phyloP scores from a whole-genome alignment of 768 basidiomycete genomes.

The Stropharia rugosoannulata region DNA sequence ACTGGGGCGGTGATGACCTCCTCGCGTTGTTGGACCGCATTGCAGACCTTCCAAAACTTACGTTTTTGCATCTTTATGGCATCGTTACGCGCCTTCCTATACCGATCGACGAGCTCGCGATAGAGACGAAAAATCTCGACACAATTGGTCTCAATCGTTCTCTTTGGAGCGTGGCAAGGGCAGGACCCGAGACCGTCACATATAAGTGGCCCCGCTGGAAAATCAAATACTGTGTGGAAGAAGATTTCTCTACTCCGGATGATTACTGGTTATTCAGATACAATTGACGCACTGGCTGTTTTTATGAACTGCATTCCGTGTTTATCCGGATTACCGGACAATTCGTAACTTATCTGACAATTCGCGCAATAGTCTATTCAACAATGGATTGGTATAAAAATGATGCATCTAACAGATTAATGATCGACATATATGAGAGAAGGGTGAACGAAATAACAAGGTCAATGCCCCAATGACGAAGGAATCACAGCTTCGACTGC shows the following conservation, averaged over 20 bases:
- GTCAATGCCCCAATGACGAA: too few relatives aligned
- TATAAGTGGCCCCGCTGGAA: conserved; percentile 38
- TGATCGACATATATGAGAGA: too few relatives aligned
- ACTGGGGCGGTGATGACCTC: conserved; percentile 29
- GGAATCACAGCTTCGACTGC: conserved; percentile 17
- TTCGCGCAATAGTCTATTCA: too few relatives aligned
- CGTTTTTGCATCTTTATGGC: conserved; percentile 39
- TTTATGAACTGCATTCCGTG: background rate
- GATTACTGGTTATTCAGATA: conserved; percentile 42
- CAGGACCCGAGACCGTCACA: conserved; percentile 25
- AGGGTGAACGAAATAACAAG: too few relatives aligned
- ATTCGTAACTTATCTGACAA: too few relatives aligned
- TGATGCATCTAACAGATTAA: too few relatives aligned
- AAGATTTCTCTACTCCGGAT: conserved; percentile 35
- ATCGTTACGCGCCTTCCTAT: conserved; percentile 28
- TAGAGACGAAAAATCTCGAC: conserved; percentile 28
- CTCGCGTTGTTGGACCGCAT: conserved; percentile 28
- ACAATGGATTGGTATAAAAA: too few relatives aligned
- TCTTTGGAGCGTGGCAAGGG: conserved; percentile 34
- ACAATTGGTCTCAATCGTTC: conserved; percentile 38
- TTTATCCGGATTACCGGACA: too few relatives aligned
- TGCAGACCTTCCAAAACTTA: conserved; percentile 26
- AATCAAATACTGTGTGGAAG: conserved; percentile 36
- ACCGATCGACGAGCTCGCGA: conserved; percentile 31
- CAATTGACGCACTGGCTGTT: conserved; percentile 15